A percentile compares a stretch with the other conserved stretches of the same genome.
These are phyloP conservation scores for Phellopilus nigrolimitatus DNA, from an alignment of 1,284 basidiomycete species.

Conservation along the genomic window DNA sequence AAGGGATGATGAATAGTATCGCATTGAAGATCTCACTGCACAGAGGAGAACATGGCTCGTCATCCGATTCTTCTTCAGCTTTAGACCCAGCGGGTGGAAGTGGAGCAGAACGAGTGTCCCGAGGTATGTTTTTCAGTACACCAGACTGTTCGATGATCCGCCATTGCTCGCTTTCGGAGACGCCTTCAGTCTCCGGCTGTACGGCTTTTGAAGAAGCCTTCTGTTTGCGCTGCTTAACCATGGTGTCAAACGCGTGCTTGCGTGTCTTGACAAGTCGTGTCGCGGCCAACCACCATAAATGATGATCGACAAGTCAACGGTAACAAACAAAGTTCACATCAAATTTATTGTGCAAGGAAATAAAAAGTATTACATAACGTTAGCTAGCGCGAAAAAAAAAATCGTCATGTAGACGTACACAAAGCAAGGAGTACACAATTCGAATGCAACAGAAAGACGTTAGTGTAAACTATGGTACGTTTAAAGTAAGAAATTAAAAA, in stretches of 20 bases:
- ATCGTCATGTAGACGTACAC: too few species aligned
- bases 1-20: constrained; percentile 58
- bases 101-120: background rate
- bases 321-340: too few species aligned
- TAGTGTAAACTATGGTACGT: background rate
- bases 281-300: too few species aligned
- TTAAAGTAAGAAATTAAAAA: background rate
- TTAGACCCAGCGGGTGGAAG: background rate
- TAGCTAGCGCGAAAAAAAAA: too few species aligned
- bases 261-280: too few species aligned
- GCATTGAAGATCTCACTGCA: constrained; percentile 68
- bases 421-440: too few species aligned
- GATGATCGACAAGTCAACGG: too few species aligned
- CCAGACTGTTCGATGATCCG: constrained; percentile 66
- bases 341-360: too few species aligned
- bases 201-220: constrained; percentile 1
- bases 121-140: constrained; percentile 45
- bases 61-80: constrained; percentile 23
- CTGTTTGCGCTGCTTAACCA: constrained; percentile 12
- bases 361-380: too few species aligned
- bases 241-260: background rate
- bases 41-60: constrained; percentile 39
- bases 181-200: constrained; percentile 32
- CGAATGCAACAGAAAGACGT: too few species aligned
- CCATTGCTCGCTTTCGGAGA: constrained; percentile 74